Evolutionary conservation across 306 rosid genomes (phyloP).

Genomic region (Elaeagnus macrophylla): DNA sequence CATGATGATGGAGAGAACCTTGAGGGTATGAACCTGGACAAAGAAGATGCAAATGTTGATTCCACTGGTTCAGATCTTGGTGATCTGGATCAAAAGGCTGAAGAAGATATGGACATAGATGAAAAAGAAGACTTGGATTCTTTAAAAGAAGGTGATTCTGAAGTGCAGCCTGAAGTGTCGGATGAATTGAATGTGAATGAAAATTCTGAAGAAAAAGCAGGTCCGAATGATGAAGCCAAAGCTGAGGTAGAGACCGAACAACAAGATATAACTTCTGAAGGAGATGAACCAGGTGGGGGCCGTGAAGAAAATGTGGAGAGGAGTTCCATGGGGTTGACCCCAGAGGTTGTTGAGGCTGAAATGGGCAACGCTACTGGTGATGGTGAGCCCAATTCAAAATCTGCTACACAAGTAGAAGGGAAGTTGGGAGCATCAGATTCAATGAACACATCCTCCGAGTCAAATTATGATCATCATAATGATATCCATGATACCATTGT

Average conservation of each 20-base stretch:
- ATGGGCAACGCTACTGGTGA: constrained; percentile 28
- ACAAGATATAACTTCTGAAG: constrained; percentile 36
- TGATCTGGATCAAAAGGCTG: constrained; percentile 41
- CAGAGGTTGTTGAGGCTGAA: constrained; percentile 33
- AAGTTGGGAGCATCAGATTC: constrained; percentile 38
- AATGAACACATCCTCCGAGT: constrained; percentile 33
- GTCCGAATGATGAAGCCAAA: constrained; percentile 55
- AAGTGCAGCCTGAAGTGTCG: constrained; percentile 28
- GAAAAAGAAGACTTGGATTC: constrained; percentile 33
- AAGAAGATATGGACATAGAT: constrained; percentile 46
- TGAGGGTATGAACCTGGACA: constrained; percentile 46
- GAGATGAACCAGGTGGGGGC: constrained; percentile 36
- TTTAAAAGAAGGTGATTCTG: constrained; percentile 44
- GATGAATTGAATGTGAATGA: constrained; percentile 34
- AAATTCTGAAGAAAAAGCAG: constrained; percentile 28
- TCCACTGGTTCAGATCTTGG: constrained; percentile 48
- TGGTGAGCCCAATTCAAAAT: constrained; percentile 32
- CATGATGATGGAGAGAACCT: constrained; percentile 35
- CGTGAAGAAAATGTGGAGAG: constrained; percentile 36
- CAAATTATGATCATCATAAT: constrained; percentile 38
- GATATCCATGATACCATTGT: constrained; percentile 35
- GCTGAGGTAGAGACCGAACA: constrained; percentile 46
- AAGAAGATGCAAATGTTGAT: constrained; percentile 49
- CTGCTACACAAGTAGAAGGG: constrained; percentile 38
- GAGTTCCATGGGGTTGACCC: constrained; percentile 27